Evolutionary conservation across 345 rosid species (phyloP).

Genomic region (Sonneratia alba): DNA sequence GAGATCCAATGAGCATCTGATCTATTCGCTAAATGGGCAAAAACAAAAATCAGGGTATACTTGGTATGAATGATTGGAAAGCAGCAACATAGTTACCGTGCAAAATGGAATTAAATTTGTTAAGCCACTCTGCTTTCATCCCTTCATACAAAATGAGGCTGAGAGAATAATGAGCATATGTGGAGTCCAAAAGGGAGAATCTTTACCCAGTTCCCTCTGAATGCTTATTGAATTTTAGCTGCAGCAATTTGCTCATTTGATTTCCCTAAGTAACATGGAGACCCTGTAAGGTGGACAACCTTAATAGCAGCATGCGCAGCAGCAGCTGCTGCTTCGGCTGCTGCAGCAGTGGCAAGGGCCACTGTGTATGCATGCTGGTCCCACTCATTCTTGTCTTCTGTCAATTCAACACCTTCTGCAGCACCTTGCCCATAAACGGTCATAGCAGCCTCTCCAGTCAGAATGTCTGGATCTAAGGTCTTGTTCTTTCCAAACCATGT

Average conservation of each 20-base stretch:
- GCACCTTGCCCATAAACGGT: constrained; percentile 5
- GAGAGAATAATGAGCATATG: neutral
- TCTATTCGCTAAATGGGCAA: neutral
- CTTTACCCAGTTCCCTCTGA: constrained; percentile 62
- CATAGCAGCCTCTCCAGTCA: constrained; percentile 22
- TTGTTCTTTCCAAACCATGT: constrained; percentile 51
- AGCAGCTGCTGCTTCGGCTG: constrained; percentile 53
- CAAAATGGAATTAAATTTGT: neutral
- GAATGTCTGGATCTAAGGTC: constrained; percentile 20
- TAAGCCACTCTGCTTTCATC: neutral
- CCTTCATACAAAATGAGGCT: neutral
- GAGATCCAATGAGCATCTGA: neutral
- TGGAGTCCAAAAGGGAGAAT: neutral
- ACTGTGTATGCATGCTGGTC: constrained; percentile 53
- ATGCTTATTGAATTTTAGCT: constrained; percentile 69
- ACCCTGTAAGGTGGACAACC: constrained; percentile 45
- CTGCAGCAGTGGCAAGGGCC: constrained; percentile 57
- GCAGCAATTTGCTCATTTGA: constrained; percentile 59
- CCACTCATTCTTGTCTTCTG: constrained; percentile 44
- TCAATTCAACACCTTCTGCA: constrained; percentile 28
- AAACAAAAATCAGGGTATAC: neutral
- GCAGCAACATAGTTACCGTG: neutral
- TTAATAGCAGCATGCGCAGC: constrained; percentile 58
- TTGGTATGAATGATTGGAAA: neutral
- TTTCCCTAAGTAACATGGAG: constrained; percentile 39